Conservation (phyloP, 306 rosid species). For the Mucuna pruriens region DNA sequence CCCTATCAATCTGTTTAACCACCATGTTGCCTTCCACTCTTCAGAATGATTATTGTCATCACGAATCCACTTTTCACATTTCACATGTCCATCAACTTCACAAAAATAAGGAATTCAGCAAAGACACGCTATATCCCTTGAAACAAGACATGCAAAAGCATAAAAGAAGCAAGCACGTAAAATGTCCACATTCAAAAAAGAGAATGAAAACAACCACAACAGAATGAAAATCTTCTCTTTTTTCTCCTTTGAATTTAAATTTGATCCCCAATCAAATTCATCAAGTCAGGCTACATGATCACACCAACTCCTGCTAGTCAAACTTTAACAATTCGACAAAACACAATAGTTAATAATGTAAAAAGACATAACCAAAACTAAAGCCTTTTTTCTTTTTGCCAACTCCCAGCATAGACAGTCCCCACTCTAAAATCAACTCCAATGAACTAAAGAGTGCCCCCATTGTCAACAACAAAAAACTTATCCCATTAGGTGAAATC, state of each 20-base stretch:
- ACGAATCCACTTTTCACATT: constrained; percentile 97
- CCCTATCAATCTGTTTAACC: constrained; percentile 90
- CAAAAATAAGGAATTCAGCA: constrained; percentile 47
- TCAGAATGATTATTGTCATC: constrained; percentile 73
- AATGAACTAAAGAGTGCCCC: not conserved
- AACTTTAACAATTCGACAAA: not conserved
- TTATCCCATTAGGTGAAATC: no score
- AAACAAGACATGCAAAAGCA: constrained; percentile 11
- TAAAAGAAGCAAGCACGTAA: not conserved
- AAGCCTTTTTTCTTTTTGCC: not conserved
- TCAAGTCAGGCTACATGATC: not conserved
- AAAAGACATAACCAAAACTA: not conserved
- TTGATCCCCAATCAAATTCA: not conserved
- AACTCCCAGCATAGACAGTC: not conserved
- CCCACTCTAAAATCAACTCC: not conserved
- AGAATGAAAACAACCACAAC: not conserved
- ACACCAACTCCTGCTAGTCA: no score
- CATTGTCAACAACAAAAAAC: constrained; percentile 21
- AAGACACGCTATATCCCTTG: constrained; percentile 6
- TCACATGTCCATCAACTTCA: constrained; percentile 92
- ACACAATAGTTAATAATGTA: not conserved
- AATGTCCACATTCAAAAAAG: not conserved
- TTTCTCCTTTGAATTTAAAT: not conserved
- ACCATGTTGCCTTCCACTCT: constrained; percentile 89
- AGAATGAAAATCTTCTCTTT: not conserved